These are phyloP conservation scores for Malus sieversii DNA, from an alignment of 306 rosid species.

Conservation along the genomic window DNA sequence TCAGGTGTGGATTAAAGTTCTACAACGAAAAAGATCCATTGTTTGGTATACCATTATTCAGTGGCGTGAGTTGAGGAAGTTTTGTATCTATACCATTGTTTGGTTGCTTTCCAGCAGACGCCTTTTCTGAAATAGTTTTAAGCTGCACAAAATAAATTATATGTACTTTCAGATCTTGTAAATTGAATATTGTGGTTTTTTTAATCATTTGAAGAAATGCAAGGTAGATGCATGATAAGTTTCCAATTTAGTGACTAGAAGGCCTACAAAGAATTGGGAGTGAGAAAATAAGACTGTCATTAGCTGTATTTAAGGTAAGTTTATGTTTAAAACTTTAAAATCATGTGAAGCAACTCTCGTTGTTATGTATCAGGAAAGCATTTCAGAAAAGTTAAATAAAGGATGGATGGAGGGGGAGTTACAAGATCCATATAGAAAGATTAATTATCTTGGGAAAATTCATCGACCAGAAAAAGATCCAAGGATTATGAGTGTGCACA, in stretches of 20 bases:
- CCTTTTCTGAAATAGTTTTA: slow-evolving; percentile 51
- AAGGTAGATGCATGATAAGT: neutral
- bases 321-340: neutral
- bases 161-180: neutral
- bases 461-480: neutral
- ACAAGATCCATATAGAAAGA: neutral
- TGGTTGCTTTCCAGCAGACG: slow-evolving; percentile 29
- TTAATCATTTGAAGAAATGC: too few species aligned
- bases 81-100: slow-evolving; percentile 25
- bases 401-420: neutral
- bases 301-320: too few species aligned
- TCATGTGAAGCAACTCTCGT: neutral
- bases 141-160: slow-evolving; percentile 37
- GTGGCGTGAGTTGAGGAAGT: slow-evolving; percentile 37
- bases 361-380: neutral
- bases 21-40: too few species aligned
- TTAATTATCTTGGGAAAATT: neutral
- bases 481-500: neutral
- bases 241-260: neutral
- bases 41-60: neutral
- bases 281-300: too few species aligned
- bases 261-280: neutral
- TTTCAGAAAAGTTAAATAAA: neutral
- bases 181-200: neutral
- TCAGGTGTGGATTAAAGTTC: too few species aligned